Base-by-base conservation (phyloP, 495 filamentous ascomycete genomes). In the Corynascus novoguineensis region DNA sequence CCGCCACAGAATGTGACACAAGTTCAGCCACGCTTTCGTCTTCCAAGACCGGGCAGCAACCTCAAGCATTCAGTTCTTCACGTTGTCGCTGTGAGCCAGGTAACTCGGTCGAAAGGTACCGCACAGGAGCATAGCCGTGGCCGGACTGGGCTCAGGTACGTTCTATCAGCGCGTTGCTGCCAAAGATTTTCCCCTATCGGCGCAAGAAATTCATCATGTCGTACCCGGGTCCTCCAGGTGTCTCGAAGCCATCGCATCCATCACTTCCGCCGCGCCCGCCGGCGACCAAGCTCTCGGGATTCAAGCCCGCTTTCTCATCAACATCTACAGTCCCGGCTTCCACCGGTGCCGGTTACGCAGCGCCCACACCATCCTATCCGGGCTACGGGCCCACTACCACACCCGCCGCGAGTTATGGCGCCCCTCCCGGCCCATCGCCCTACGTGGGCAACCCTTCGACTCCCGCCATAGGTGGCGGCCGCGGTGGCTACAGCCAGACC, bases 221-320 rank as follows among this genome's bases (percentile, higher is more conserved):
- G 73, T 91, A 90, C 80, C 87, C 89, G 67, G 88, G 88, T 65
- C 89, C 89, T 85, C 88, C 90, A 87, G 89, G 90, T 86, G 81
- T 87, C 66, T 82, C 79, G 63, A 71, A 72, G 57, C 72, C 64
- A 65, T 61, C 81, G 79, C 74, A 78, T 74, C 50, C 84, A 76
- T 82, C 88, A 50, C 86, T 97, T 34, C 92, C 92, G 47, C 84
- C 92, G 47, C 87, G 90, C 27, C 91, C 91, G 28, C 90, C 91
- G 17, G 83, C 85, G 28, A 73, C 86, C 32, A 76, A 84, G 25
- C 71, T 77, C 34, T 71, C 82, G 25, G 69, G 80, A 45, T 83
- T 83, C 71, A 80, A 85, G 58, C 78, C 82, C 40, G 75, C 83
- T 41, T 86, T 82, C 67, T 70, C 80, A 29, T 67, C 71, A 29